Percentiles rank a stretch among this genome's conserved stretches.
phyloP scores from a whole-genome alignment of 441 rosid genomes.

The Arabidopsis hybrid region DNA sequence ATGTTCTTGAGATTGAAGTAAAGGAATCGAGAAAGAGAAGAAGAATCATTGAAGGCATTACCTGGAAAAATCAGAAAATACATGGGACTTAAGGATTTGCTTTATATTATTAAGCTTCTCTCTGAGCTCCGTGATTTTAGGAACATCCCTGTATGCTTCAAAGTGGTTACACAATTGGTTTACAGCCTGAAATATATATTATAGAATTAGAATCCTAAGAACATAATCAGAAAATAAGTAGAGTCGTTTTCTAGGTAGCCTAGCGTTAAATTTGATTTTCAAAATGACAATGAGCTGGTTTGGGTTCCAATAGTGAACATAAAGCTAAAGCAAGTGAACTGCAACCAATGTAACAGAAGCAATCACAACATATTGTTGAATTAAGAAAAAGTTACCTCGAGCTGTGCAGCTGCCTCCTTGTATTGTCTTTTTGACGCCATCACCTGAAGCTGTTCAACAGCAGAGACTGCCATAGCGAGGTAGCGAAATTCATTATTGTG shows the following conservation, averaged over 20 bases:
- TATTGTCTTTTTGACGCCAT: conserved; percentile 99
- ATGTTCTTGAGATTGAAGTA: conserved; percentile 8
- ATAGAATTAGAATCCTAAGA: conserved; percentile 14
- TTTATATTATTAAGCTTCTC: conserved; percentile 96
- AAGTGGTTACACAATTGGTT: conserved; percentile 98
- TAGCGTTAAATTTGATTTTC: neutral
- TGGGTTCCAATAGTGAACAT: conserved; percentile 15
- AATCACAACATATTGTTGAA: conserved; percentile 15
- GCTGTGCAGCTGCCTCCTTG: conserved; percentile 99
- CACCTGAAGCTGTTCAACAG: conserved; percentile 98
- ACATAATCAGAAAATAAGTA: neutral
- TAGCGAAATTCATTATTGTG: conserved; percentile 33
- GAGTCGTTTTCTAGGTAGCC: conserved; percentile 6
- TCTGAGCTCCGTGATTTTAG: conserved; percentile 96
- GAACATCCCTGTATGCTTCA: conserved; percentile 97
- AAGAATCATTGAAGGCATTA: conserved; percentile 41
- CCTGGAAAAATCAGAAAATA: conserved; percentile 98
- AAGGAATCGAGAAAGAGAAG: conserved; percentile 8
- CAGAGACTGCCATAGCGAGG: conserved; percentile 76
- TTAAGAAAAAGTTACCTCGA: conserved; percentile 70
- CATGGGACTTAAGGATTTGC: conserved; percentile 96
- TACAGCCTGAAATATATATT: conserved; percentile 80
- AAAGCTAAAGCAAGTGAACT: conserved; percentile 25
- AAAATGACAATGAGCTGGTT: conserved; percentile 16
- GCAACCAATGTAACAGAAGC: conserved; percentile 11